A percentile compares a stretch with the other conserved stretches of the same genome.
phyloP scores from a whole-genome alignment of 192 early-diverging fungal species.

The Backusella tuberculispora region DNA sequence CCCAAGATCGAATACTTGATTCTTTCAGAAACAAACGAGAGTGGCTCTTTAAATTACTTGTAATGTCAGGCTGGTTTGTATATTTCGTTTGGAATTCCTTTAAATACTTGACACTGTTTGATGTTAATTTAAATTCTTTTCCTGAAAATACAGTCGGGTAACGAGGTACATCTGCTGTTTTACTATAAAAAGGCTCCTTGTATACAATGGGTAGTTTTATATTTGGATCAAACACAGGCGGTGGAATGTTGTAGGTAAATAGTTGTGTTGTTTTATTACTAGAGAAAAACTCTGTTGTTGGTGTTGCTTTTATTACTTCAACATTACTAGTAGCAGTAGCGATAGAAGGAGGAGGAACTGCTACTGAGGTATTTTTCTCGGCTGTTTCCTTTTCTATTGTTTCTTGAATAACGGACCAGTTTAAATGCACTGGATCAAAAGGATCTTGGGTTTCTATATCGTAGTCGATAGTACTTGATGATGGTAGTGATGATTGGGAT shows the following conservation, averaged over 20 bases:
- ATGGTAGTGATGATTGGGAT: too few relatives aligned
- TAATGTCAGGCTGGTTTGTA: not conserved
- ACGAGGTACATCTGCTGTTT: constrained; percentile 59
- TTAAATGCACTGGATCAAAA: not conserved
- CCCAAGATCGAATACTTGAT: constrained; percentile 39
- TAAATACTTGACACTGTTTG: constrained; percentile 11
- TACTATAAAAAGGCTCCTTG: constrained; percentile 62
- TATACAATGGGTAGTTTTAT: constrained; percentile 50
- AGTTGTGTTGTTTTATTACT: not conserved
- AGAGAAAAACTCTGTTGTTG: not conserved
- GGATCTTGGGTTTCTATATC: not conserved
- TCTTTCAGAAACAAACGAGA: not conserved
- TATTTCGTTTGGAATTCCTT: constrained; percentile 23
- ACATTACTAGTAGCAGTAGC: not conserved
- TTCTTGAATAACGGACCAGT: not conserved
- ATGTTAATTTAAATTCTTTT: constrained; percentile 55
- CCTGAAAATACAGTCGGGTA: constrained; percentile 59
- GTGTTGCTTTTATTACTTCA: not conserved
- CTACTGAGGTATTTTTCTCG: too few relatives aligned
- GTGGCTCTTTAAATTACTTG: not conserved
- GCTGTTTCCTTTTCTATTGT: not conserved
- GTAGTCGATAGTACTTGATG: too few relatives aligned
- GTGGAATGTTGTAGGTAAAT: constrained; percentile 20
- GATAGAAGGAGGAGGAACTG: not conserved
- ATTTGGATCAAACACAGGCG: constrained; percentile 18